These are phyloP conservation scores for Dipteronia dyeriana DNA, from an alignment of 345 rosid species.

Conservation along the genomic window DNA sequence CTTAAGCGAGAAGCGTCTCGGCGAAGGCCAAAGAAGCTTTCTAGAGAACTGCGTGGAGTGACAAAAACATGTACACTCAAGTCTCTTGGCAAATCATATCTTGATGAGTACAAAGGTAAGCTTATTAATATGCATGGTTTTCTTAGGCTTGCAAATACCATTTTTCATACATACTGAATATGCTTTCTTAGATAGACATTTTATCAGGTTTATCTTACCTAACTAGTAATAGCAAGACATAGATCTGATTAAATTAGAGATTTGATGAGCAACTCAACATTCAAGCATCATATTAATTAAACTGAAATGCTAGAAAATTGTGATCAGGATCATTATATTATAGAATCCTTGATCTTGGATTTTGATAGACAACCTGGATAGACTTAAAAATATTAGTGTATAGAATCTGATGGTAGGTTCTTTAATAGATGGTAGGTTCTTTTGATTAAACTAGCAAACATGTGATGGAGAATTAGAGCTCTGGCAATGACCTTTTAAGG, in stretches of 20 bases:
- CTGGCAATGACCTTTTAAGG: no score
- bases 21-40: slow-evolving; percentile 26
- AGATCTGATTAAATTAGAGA: not conserved
- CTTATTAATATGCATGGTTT: not conserved
- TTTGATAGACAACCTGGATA: not conserved
- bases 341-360: not conserved
- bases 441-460: not conserved
- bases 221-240: not conserved
- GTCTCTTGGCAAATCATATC: slow-evolving; percentile 42
- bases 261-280: not conserved
- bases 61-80: slow-evolving; percentile 16
- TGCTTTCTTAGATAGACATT: not conserved
- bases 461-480: not conserved
- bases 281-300: not conserved
- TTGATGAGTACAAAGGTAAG: slow-evolving; percentile 52
- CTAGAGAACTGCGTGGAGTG: slow-evolving; percentile 33
- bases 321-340: not conserved
- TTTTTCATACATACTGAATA: not conserved
- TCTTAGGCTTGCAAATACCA: slow-evolving; percentile 5
- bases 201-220: not conserved
- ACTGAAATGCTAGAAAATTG: not conserved
- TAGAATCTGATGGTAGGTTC: not conserved
- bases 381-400: not conserved
- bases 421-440: not conserved
- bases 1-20: slow-evolving; percentile 27